Evolutionary conservation across 352 stramenopile genomes (phyloP), one percentile per base, ranked within the genome.

Genomic region (Phytophthora idaei): DNA sequence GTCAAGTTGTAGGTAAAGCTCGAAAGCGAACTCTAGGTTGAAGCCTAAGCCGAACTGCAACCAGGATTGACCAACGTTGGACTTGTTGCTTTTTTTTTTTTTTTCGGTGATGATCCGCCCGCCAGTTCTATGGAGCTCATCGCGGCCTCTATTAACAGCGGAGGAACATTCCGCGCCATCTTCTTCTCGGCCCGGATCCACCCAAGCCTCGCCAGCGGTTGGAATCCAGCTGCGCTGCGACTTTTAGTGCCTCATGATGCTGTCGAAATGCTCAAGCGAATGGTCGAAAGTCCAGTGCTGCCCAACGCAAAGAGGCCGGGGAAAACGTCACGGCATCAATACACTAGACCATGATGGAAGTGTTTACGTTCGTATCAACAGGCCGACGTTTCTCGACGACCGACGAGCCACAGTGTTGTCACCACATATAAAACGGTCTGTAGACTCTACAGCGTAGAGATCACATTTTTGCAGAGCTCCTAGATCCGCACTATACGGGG

Each of bases 51-150:
- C 25, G 3, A 32, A 37, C 32, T 39, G n/a, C 6, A 10, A 42
- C 1, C 6, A 14, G 51, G 45, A 69, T 69, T 64, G 62, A 69
- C 46, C 62, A 57, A 64, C 28, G 53, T 60, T 60, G 54, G n/a
- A 48, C 39, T 37, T 21, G 28, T 5, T 37, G 39, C 41, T 61
- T 55, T 21, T 21, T 21, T 21, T 21, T 21, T 21, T 21, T 21
- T 21, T 21, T 21, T 56, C 60, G 60, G 60, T 54, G 60, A 32
- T 37, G 50, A 17, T 21, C 52, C 14, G 21, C 9, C n/a, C n/a
- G 6, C 34, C 12, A 21, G 36, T n/a, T 42, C 5, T 44, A 55
- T 42, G 28, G 47, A 54, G 47, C 21, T 3, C 47, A 3, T 17
- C 8, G 21, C 21, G 41, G 41, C n/a, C 5, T 47, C 39, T 45